Evolutionary conservation across 2,329 filamentous ascomycete species (phyloP), one percentile per base, ranked within the genome.

Genomic region (Fusarium anguioides): DNA sequence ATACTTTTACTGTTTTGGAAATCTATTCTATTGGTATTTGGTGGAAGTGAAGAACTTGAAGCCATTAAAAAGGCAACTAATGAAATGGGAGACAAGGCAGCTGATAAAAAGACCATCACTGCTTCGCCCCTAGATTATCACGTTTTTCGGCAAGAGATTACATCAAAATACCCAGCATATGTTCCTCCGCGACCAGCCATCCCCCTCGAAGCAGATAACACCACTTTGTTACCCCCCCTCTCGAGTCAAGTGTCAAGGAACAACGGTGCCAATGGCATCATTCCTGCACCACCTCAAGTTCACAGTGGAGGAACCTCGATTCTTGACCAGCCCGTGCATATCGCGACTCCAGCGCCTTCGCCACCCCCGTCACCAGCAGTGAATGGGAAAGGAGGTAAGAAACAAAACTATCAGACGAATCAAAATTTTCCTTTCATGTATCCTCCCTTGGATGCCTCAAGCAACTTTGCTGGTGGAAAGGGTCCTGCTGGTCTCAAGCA

Each of bases 341-440:
- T 99, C 71, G 96, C 96, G n/a, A 99, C 96, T 2, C 96, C 96
- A 1, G 95, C 94, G 0, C 96, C 96, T 3, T 99, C 96, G 0
- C 96, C 96, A 23, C 96, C 96, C 0, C 96, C 96, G 2, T 97
- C 95, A 2, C 96, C 96, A 1, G 86, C 83, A 11, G 90, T 91
- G 31, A 94, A 94, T 24, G 94, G 94, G 1, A 99, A 98, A 77
- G 93, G 92, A 50, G 94, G 91, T 1, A 99, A 99, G 83, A 99
- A 99, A 76, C 96, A 99, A 75, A 99, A 98, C 71, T 99, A 99
- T 74, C 96, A 99, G 77, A 99, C 96, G 0, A 99, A 99, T 75
- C 96, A 99, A 73, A 96, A 97, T 75, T 98, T 99, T 68, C 96
- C 96, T 0, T 98, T 99, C 75, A 89, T 99, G 81, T 99, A 99